phyloP scores from a whole-genome alignment of 2,329 filamentous ascomycete species.

The Rosellinia necatrix region DNA sequence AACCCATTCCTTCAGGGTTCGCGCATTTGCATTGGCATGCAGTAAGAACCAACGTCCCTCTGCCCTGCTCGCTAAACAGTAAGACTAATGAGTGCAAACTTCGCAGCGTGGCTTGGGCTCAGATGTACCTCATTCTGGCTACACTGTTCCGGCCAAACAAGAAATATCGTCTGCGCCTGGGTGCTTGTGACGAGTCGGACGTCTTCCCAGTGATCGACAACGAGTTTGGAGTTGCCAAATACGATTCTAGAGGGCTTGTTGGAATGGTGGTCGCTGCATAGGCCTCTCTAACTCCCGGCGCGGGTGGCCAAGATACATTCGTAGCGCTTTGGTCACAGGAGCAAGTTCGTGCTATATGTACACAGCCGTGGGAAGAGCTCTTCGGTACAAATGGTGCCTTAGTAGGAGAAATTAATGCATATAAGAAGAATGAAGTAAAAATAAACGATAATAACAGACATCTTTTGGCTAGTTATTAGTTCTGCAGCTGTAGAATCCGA shows the following conservation, averaged over 20 bases:
- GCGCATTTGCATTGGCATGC: conserved; percentile 12
- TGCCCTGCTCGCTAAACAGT: background rate
- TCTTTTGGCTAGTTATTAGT: too few species aligned
- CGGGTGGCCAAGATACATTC: too few species aligned
- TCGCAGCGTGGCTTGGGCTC: conserved; percentile 10
- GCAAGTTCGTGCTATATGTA: too few species aligned
- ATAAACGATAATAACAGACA: too few species aligned
- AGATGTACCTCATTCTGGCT: conserved; percentile 12
- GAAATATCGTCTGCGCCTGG: background rate
- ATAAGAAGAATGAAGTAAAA: too few species aligned
- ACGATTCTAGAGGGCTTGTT: conserved; percentile 10
- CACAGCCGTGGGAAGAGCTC: too few species aligned
- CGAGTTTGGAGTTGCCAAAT: conserved; percentile 21
- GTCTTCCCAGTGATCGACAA: conserved; percentile 17
- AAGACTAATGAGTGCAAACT: background rate
- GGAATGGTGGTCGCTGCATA: background rate
- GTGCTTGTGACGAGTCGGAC: conserved; percentile 18
- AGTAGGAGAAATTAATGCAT: too few species aligned
- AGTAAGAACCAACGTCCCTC: background rate
- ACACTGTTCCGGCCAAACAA: conserved; percentile 10
- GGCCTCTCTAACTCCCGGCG: background rate
- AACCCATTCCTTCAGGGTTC: conserved; percentile 11
- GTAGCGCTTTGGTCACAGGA: too few species aligned
- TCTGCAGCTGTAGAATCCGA: too few species aligned
- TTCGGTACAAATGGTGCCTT: too few species aligned